phyloP scores from a whole-genome alignment of 768 basidiomycete species.

The Lentinula edodes region DNA sequence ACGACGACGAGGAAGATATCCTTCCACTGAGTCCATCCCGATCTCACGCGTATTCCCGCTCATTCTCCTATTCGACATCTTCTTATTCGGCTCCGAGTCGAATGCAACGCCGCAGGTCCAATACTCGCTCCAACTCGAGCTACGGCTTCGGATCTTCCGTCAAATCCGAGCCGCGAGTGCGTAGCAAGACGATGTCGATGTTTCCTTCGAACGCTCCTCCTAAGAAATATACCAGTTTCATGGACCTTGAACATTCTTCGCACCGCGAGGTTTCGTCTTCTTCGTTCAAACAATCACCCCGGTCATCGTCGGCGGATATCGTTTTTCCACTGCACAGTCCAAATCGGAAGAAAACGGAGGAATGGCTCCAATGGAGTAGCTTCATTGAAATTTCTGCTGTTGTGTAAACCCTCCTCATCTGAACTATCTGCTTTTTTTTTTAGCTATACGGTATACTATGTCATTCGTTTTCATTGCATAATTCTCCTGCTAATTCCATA shows the following conservation, averaged over 20 bases:
- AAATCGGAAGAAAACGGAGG: neutral
- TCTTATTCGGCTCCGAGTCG: neutral
- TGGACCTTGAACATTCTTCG: neutral
- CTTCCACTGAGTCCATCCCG: neutral
- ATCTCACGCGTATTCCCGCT: neutral
- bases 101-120: neutral
- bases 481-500: neutral
- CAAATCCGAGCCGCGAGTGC: neutral
- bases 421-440: neutral
- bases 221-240: constrained; percentile 2
- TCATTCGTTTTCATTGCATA: neutral
- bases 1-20: constrained; percentile 2
- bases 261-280: neutral
- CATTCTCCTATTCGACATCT: neutral
- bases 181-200: constrained; percentile 3
- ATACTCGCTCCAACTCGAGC: neutral
- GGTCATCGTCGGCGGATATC: neutral
- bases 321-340: neutral
- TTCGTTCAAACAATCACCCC: neutral
- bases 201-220: neutral
- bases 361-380: neutral
- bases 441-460: neutral
- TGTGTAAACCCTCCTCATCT: neutral
- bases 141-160: neutral
- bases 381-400: neutral